Evolutionary conservation across 192 early-diverging fungal species (phyloP), one percentile per base, ranked within the genome.

Genomic region (Coemansia sp.): DNA sequence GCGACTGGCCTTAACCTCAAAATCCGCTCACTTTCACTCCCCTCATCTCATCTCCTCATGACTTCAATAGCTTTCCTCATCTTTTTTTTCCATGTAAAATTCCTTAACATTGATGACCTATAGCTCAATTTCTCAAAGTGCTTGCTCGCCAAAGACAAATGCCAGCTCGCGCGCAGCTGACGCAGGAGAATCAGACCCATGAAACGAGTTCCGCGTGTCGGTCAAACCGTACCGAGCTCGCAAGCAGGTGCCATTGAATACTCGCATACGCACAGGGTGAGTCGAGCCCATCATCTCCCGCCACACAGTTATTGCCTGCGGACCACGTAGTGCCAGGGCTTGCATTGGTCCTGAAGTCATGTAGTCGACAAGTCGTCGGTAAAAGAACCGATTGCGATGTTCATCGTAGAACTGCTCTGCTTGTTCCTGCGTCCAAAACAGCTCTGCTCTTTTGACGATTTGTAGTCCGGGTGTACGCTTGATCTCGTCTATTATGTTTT

Each of bases 201-300:
- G 92, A 46, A 91, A 91, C 1, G 90, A 91, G 67, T 93, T 93
- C 27, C 91, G 59, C 2, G 92, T 92, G 67, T 93, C 92, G 0
- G 90, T 92, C 72, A 93, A 66, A 2, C 91, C 92, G 71, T 86
- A 92, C 3, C 86, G 66, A 10, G 91, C 86, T 22, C 91, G 77
- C 18, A 91, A 68, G 10, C 87, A 87, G 33, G 71, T 24, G 27
- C 88, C 88, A 5, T 83, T 80, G 60, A 75, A 33, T 1, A 91
- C 77, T 24, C 89, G 85, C 68, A 91, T 90, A 63, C 89, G 87
- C 36, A 80, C 85, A n/a, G 92, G 91, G 43, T 88, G 88, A 1
- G 90, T 92, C 1, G 88, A 83, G 10, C 90, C 90, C 51, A 93
- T 89, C 8, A 91, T 67, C 5, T 63, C 47, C 29, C 91, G 82